Evolutionary conservation across 768 basidiomycete genomes (phyloP).

Genomic region (Suillus spraguei): DNA sequence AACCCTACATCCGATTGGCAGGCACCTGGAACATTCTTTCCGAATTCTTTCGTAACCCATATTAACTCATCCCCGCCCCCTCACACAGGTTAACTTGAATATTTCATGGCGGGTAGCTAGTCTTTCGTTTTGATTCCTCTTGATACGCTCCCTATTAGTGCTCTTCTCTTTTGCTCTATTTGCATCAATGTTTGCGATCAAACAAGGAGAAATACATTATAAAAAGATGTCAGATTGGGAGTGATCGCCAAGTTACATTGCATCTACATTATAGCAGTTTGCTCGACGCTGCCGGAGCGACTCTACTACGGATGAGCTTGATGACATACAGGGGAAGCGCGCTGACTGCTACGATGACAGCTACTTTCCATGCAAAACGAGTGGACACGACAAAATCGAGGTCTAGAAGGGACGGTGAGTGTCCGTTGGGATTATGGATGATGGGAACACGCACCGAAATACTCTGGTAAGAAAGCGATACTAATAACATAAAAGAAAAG

Average conservation of each 20-base stretch:
- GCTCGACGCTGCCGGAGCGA: slow-evolving; percentile 92
- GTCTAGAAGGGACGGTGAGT: slow-evolving; percentile 50
- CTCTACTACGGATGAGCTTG: slow-evolving; percentile 81
- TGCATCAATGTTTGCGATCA: slow-evolving; percentile 24
- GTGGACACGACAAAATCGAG: slow-evolving; percentile 88
- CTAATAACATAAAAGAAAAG: slow-evolving; percentile 86
- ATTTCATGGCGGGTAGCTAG: slow-evolving; percentile 14
- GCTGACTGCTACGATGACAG: slow-evolving; percentile 92
- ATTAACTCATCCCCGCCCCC: slow-evolving; percentile 54
- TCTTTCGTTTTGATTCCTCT: slow-evolving; percentile 12
- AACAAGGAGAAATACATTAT: slow-evolving; percentile 39
- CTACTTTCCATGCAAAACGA: slow-evolving; percentile 92
- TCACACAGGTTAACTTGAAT: slow-evolving; percentile 33
- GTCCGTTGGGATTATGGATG: background rate
- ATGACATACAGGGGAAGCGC: slow-evolving; percentile 90
- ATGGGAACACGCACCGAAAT: slow-evolving; percentile 76
- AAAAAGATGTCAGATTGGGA: slow-evolving; percentile 36
- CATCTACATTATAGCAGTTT: slow-evolving; percentile 65
- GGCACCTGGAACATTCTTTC: slow-evolving; percentile 47
- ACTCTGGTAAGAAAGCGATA: slow-evolving; percentile 93
- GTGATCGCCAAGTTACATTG: slow-evolving; percentile 15
- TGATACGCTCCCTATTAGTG: slow-evolving; percentile 19
- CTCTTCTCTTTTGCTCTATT: slow-evolving; percentile 26
- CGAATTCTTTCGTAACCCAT: slow-evolving; percentile 48
- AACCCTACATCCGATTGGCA: slow-evolving; percentile 52